These are phyloP conservation scores for Phaseolus lunatus DNA, from an alignment of 306 rosid genomes.

Conservation along the genomic window DNA sequence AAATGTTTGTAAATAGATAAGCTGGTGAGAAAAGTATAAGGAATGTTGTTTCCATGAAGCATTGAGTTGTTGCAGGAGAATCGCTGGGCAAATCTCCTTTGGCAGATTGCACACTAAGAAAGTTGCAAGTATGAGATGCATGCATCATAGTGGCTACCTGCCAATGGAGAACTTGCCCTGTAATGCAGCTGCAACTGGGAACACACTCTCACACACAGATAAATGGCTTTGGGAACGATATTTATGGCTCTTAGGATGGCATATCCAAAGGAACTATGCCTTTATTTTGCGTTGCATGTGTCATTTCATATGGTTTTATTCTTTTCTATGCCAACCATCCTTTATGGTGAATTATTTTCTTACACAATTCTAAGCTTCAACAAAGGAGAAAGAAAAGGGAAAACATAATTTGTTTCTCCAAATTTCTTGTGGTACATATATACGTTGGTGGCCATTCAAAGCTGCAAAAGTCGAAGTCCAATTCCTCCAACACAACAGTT, in stretches of 20 bases:
- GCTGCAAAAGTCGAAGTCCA: slow-evolving; percentile 18
- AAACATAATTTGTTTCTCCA: background rate
- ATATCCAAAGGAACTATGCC: slow-evolving; percentile 67
- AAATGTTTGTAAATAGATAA: background rate
- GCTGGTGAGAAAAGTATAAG: background rate
- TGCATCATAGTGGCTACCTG: slow-evolving; percentile 53
- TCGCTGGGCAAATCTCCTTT: slow-evolving; percentile 85
- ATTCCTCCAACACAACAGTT: slow-evolving; percentile 6
- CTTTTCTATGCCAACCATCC: slow-evolving; percentile 38
- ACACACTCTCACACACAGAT: slow-evolving; percentile 1
- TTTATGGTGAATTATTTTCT: slow-evolving; percentile 8
- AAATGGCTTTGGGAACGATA: background rate
- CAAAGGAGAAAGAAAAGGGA: background rate
- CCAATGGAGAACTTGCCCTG: slow-evolving; percentile 73
- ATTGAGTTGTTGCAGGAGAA: slow-evolving; percentile 47
- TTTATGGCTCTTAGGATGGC: slow-evolving; percentile 49
- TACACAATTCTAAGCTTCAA: background rate
- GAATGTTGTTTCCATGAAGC: background rate
- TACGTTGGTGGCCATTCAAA: slow-evolving; percentile 31
- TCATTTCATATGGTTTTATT: slow-evolving; percentile 50
- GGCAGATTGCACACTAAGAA: slow-evolving; percentile 58
- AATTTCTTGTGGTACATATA: background rate
- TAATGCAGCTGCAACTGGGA: slow-evolving; percentile 56
- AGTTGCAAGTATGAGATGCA: slow-evolving; percentile 24
- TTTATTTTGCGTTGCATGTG: slow-evolving; percentile 13